These are phyloP conservation scores for Auricularia cornea DNA, from an alignment of 768 basidiomycete genomes.

Conservation along the genomic window DNA sequence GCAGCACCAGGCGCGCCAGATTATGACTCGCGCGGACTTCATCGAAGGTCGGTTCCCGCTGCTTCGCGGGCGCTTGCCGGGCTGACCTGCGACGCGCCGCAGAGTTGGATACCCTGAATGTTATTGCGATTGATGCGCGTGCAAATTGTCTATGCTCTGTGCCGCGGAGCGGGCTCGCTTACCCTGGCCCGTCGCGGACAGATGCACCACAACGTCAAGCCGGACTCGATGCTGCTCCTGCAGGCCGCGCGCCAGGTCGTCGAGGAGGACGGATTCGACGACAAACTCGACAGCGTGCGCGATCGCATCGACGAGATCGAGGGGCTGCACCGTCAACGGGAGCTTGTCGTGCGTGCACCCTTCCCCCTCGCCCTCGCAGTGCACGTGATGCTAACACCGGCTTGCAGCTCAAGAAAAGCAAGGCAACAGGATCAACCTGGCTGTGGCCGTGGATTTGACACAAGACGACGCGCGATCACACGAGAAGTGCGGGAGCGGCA, in stretches of 20 bases:
- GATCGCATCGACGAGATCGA: slow-evolving; percentile 82
- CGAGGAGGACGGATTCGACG: slow-evolving; percentile 69
- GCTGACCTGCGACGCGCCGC: background rate
- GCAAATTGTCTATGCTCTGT: background rate
- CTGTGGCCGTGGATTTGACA: background rate
- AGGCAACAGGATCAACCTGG: background rate
- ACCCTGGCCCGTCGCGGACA: slow-evolving; percentile 19
- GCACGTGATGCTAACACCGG: background rate
- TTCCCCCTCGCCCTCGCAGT: background rate
- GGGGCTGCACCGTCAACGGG: slow-evolving; percentile 68
- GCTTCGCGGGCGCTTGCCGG: background rate
- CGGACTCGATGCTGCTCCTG: slow-evolving; percentile 71
- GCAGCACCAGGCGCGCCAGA: slow-evolving; percentile 63
- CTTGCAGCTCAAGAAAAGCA: background rate
- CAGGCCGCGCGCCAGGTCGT: slow-evolving; percentile 65
- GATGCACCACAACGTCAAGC: slow-evolving; percentile 68
- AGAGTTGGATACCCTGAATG: slow-evolving; percentile 61
- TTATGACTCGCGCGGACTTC: slow-evolving; percentile 82
- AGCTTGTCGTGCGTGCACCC: slow-evolving; percentile 28
- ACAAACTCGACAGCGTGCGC: slow-evolving; percentile 62
- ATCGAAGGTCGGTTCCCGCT: slow-evolving; percentile 47
- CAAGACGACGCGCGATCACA: no score
- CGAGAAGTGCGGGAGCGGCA: no score
- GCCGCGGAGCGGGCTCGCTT: slow-evolving; percentile 4
- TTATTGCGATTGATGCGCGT: slow-evolving; percentile 72